Evolutionary conservation across 495 filamentous ascomycete species (phyloP).

Genomic region (Terfezia boudieri): DNA sequence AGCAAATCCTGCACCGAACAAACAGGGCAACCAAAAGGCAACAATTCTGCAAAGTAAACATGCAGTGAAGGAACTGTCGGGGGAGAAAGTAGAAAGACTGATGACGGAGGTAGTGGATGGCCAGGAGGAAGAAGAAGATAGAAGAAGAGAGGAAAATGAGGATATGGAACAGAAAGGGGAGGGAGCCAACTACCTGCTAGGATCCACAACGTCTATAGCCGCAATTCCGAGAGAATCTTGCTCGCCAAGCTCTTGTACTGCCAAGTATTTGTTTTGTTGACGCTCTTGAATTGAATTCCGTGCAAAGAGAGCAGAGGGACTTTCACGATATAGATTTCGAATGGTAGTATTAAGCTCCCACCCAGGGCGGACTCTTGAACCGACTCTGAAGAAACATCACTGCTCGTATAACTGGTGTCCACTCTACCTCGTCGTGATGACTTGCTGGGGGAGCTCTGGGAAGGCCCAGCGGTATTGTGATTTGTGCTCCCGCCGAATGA

Average conservation of each 20-base stretch:
- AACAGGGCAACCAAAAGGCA: not conserved
- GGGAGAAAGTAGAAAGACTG: no score
- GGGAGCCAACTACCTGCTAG: no score
- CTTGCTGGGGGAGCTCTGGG: slow-evolving; percentile 15
- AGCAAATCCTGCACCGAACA: not conserved
- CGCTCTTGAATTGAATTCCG: slow-evolving; percentile 95
- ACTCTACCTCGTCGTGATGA: slow-evolving; percentile 25
- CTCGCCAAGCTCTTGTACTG: slow-evolving; percentile 97
- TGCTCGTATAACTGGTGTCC: slow-evolving; percentile 57
- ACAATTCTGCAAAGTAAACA: no score
- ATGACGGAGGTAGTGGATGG: no score
- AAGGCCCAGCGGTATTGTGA: slow-evolving; percentile 1
- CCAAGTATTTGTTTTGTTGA: slow-evolving; percentile 74
- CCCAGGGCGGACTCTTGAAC: slow-evolving; percentile 68
- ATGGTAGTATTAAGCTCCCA: slow-evolving; percentile 55
- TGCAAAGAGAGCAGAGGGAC: slow-evolving; percentile 82
- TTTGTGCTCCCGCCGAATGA: slow-evolving; percentile 43
- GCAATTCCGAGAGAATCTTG: slow-evolving; percentile 71
- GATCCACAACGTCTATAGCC: slow-evolving; percentile 30
- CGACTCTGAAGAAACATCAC: slow-evolving; percentile 56
- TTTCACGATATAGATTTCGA: slow-evolving; percentile 96
- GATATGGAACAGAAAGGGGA: no score
- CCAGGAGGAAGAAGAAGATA: no score
- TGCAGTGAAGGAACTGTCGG: no score
- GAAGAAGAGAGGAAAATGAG: no score